Conservation (phyloP, 148 eudicot genomes). For the Amaranthus hypochondriacus region DNA sequence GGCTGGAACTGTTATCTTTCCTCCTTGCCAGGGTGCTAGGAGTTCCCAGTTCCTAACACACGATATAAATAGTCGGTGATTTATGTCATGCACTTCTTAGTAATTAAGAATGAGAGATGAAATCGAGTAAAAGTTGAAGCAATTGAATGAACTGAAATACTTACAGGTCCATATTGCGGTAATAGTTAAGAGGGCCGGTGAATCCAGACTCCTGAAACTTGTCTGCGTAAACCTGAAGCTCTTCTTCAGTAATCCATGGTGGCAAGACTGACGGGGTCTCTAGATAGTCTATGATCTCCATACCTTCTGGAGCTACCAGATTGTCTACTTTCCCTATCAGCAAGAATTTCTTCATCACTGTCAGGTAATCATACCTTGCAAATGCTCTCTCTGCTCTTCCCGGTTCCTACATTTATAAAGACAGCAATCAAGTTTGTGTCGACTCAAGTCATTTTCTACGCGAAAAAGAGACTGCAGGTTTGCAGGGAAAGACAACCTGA, state of each 20-base stretch:
- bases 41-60: conserved; percentile 50
- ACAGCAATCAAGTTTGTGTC: neutral
- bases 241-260: conserved; percentile 54
- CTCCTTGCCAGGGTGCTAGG: conserved; percentile 50
- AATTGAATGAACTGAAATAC: neutral
- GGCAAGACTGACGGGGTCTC: conserved; percentile 45
- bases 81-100: neutral
- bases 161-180: conserved; percentile 57
- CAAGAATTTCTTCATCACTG: conserved; percentile 49
- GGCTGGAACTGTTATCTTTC: conserved; percentile 44
- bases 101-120: neutral
- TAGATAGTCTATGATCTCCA: conserved; percentile 50
- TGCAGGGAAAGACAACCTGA: conserved; percentile 33
- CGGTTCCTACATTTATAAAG: conserved; percentile 30
- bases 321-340: conserved; percentile 34
- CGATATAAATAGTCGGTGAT: neutral
- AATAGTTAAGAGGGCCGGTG: conserved; percentile 52
- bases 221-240: conserved; percentile 45
- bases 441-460: too few relatives aligned
- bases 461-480: neutral
- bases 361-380: conserved; percentile 43
- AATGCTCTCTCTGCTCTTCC: conserved; percentile 62
- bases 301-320: conserved; percentile 44
- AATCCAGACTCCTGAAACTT: conserved; percentile 57
- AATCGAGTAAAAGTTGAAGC: neutral